These are phyloP conservation scores for Blastocystis sp. DNA, from an alignment of 352 stramenopile species.

Conservation along the genomic window DNA sequence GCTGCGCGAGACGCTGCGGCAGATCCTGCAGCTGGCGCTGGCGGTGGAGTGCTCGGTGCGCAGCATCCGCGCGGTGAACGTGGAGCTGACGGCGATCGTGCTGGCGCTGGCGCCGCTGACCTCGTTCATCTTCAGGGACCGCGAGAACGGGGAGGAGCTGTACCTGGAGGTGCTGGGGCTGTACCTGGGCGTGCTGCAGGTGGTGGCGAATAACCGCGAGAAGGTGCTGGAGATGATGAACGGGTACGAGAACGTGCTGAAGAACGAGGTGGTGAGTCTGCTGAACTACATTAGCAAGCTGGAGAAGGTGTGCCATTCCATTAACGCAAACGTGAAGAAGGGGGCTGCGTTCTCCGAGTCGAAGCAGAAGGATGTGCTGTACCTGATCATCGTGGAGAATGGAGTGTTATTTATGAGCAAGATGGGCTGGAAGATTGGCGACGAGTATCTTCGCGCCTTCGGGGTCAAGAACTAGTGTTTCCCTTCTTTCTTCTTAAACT, in stretches of 20 bases:
- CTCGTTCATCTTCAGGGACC: conserved; percentile 7
- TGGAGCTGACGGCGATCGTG: conserved; percentile 30
- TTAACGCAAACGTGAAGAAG: neutral
- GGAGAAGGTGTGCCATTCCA: conserved; percentile 19
- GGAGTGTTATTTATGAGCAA: conserved; percentile 66
- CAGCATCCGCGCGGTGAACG: conserved; percentile 22
- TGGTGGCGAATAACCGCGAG: conserved; percentile 13
- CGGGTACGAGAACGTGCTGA: conserved; percentile 44
- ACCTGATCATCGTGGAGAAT: conserved; percentile 49
- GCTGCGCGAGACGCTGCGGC: conserved; percentile 4
- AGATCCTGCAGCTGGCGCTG: conserved; percentile 33
- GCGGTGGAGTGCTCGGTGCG: conserved; percentile 4
- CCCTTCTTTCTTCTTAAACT: conserved; percentile 28
- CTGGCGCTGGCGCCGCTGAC: conserved; percentile 23
- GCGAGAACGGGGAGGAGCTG: conserved; percentile 6
- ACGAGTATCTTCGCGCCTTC: conserved; percentile 60
- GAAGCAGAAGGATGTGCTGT: conserved; percentile 1
- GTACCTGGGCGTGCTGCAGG: conserved; percentile 22
- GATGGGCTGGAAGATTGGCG: conserved; percentile 64
- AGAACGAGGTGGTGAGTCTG: conserved; percentile 52
- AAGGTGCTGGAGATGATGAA: conserved; percentile 10
- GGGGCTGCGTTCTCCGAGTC: neutral
- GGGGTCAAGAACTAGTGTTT: conserved; percentile 29
- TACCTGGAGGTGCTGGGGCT: conserved; percentile 17
- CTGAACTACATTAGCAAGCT: conserved; percentile 59